Percentiles rank a stretch among this genome's conserved stretches.
Conservation (phyloP, 1,284 basidiomycete species). For the Malassezia psittaci region DNA sequence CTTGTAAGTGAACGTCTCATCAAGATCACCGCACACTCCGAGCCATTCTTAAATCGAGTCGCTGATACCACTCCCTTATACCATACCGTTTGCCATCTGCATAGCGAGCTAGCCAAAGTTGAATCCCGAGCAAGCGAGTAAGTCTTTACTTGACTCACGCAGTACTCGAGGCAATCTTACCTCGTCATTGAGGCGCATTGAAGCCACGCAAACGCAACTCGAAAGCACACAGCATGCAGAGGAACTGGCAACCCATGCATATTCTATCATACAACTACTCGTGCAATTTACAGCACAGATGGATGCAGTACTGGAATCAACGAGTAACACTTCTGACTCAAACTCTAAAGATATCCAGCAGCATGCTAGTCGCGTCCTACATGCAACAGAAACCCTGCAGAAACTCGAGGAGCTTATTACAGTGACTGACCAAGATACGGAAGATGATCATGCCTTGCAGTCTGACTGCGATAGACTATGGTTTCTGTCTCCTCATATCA, state of each 20-base stretch:
- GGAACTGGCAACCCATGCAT: neutral
- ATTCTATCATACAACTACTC: neutral
- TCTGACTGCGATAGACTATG: neutral
- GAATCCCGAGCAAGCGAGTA: neutral
- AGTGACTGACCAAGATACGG: neutral
- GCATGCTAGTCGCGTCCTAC: conserved; percentile 1
- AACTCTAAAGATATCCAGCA: conserved; percentile 1
- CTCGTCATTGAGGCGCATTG: neutral
- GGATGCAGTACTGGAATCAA: conserved; percentile 1
- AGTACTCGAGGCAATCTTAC: conserved; percentile 3
- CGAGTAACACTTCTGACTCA: neutral
- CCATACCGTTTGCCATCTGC: neutral
- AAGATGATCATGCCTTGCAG: neutral
- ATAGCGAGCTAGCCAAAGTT: neutral
- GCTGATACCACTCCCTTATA: neutral
- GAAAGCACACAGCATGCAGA: neutral
- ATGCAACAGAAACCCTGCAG: neutral
- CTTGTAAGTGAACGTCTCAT: conserved; percentile 1
- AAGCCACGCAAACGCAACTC: neutral
- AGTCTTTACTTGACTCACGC: neutral
- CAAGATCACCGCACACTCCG: neutral
- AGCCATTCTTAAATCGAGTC: conserved; percentile 2
- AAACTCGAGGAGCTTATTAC: neutral
- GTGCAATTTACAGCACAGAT: neutral
- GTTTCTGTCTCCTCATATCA: neutral